Evolutionary conservation across 2,329 filamentous ascomycete species (phyloP).

Genomic region (Aspergillus sp.): DNA sequence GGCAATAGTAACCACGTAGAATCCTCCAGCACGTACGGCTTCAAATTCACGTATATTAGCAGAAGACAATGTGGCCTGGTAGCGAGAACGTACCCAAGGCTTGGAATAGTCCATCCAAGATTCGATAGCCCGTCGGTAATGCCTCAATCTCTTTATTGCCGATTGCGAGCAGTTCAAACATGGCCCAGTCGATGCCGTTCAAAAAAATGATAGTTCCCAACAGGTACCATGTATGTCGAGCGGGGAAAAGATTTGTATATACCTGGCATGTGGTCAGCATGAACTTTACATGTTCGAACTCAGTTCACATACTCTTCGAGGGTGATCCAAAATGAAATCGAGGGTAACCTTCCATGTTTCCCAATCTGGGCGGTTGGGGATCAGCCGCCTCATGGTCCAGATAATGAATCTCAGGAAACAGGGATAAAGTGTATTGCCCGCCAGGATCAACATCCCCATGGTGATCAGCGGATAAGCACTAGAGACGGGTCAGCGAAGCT

Average conservation of each 20-base stretch:
- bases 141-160: slow-evolving; percentile 57
- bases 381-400: slow-evolving; percentile 46
- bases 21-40: slow-evolving; percentile 62
- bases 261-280: slow-evolving; percentile 22
- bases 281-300: neutral
- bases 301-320: slow-evolving; percentile 26
- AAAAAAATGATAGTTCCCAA: slow-evolving; percentile 60
- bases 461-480: slow-evolving; percentile 44
- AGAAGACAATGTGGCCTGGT: neutral
- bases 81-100: slow-evolving; percentile 49
- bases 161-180: slow-evolving; percentile 66
- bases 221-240: slow-evolving; percentile 65
- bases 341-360: slow-evolving; percentile 32
- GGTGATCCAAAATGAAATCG: slow-evolving; percentile 37
- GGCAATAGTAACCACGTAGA: slow-evolving; percentile 64
- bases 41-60: neutral
- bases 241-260: slow-evolving; percentile 57
- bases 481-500: slow-evolving; percentile 8
- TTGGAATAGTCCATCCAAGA: slow-evolving; percentile 64
- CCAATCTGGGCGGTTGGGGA: slow-evolving; percentile 28
- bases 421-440: slow-evolving; percentile 67
- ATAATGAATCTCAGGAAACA: slow-evolving; percentile 62
- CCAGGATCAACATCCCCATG: slow-evolving; percentile 59
- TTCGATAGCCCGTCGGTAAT: slow-evolving; percentile 54
- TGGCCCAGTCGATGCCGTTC: slow-evolving; percentile 64